Conservation (phyloP, 106 monocot genomes). For the Allium cepa region DNA sequence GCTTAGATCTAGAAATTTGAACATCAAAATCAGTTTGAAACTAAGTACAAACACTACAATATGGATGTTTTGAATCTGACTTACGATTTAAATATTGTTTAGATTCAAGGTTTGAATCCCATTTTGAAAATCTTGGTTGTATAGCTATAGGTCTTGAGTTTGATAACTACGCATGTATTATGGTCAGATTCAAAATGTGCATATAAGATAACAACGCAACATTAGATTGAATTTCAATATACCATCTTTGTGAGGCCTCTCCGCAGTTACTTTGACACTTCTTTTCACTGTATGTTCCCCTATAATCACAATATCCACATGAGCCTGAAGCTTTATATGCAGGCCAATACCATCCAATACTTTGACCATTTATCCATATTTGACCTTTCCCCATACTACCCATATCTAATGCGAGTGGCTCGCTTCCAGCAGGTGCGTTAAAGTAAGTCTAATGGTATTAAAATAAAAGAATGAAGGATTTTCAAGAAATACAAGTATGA, state of each 20-base stretch:
- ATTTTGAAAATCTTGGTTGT: too few relatives aligned
- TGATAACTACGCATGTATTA: too few relatives aligned
- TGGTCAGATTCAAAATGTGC: too few relatives aligned
- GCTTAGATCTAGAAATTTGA: too few relatives aligned
- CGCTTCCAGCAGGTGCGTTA: constrained; percentile 62
- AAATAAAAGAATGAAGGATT: neutral
- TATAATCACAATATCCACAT: constrained; percentile 54
- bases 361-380: constrained; percentile 73
- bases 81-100: too few relatives aligned
- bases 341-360: constrained; percentile 76
- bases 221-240: neutral
- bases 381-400: constrained; percentile 86
- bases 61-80: too few relatives aligned
- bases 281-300: constrained; percentile 43
- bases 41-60: too few relatives aligned
- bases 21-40: too few relatives aligned
- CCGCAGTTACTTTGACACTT: constrained; percentile 63
- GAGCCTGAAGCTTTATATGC: constrained; percentile 61
- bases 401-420: constrained; percentile 76
- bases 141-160: too few relatives aligned
- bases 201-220: too few relatives aligned
- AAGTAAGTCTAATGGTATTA: constrained; percentile 38
- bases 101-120: too few relatives aligned
- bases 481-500: neutral
- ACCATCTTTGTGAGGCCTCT: constrained; percentile 71